Evolutionary conservation across 129 eudicot genomes (phyloP).

Genomic region (Chrysanthemum lavandulifolium): DNA sequence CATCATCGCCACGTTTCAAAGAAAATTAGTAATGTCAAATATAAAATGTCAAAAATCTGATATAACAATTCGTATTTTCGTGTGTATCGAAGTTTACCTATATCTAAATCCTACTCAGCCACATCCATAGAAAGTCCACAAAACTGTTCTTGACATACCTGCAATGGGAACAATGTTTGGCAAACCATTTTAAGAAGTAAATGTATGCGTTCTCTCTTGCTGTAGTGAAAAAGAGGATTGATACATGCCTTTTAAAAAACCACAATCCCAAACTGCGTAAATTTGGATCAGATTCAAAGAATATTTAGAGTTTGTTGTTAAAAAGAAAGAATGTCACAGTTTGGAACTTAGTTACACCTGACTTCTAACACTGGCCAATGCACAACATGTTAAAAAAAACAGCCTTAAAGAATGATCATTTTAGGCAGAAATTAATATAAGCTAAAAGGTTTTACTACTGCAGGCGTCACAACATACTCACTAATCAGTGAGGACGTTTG

Average conservation of each 20-base stretch:
- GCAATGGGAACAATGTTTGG: no score
- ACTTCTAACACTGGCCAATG: conserved; percentile 17
- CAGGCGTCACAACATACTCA: not conserved
- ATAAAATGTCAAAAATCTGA: no score
- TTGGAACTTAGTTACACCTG: conserved; percentile 9
- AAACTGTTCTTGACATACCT: no score
- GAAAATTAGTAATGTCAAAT: no score
- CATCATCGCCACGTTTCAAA: no score
- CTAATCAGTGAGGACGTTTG: conserved; percentile 45
- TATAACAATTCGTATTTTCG: no score
- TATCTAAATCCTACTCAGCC: no score
- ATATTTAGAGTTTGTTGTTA: not conserved
- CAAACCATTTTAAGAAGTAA: no score
- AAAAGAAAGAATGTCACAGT: not conserved
- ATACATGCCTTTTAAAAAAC: not conserved
- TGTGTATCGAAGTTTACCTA: no score
- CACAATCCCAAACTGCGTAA: not conserved
- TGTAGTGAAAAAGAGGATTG: no score
- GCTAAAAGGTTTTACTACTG: not conserved
- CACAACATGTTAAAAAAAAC: conserved; percentile 11
- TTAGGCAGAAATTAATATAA: not conserved
- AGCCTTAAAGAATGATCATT: conserved; percentile 7
- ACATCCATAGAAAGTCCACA: no score
- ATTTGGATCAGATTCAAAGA: not conserved
- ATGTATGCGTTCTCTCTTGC: no score